Percentiles rank a stretch among this genome's conserved stretches.
Evolutionary conservation across 805 yeast species (phyloP).

Genomic region (Peterozyma xylosa): DNA sequence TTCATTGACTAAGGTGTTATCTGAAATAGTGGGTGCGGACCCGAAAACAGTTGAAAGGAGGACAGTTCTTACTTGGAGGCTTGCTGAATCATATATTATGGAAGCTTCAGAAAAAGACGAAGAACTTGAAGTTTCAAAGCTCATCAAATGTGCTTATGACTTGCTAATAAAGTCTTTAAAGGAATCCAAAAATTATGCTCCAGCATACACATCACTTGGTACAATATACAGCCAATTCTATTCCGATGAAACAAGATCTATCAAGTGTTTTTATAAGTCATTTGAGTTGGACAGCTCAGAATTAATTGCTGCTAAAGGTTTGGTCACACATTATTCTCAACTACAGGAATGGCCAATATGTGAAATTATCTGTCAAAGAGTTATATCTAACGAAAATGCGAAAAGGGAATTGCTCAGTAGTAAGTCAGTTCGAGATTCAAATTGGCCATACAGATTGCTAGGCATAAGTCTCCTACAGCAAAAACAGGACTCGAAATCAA

Average conservation of each 20-base stretch:
- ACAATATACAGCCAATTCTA: slow-evolving; percentile 53
- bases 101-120: slow-evolving; percentile 15
- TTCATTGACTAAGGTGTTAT: slow-evolving; percentile 36
- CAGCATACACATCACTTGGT: slow-evolving; percentile 81
- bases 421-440: slow-evolving; percentile 19
- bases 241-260: slow-evolving; percentile 60
- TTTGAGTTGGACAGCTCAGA: slow-evolving; percentile 81
- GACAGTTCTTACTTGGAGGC: slow-evolving; percentile 62
- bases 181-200: slow-evolving; percentile 57
- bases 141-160: slow-evolving; percentile 44
- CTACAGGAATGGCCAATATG: slow-evolving; percentile 80
- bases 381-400: slow-evolving; percentile 58
- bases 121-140: slow-evolving; percentile 15
- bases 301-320: slow-evolving; percentile 60
- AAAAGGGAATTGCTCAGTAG: slow-evolving; percentile 34
- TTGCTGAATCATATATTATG: slow-evolving; percentile 56
- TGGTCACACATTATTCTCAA: slow-evolving; percentile 64
- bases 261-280: slow-evolving; percentile 82
- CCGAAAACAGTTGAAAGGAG: slow-evolving; percentile 44
- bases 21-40: slow-evolving; percentile 39
- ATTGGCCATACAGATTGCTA: slow-evolving; percentile 88
- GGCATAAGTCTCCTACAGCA: slow-evolving; percentile 71
- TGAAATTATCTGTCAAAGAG: slow-evolving; percentile 59
- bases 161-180: slow-evolving; percentile 56
- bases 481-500: slow-evolving; percentile 70